A percentile compares a stretch with the other conserved stretches of the same genome.
Evolutionary conservation across 192 early-diverging fungal species (phyloP).

Genomic region (Obelidium mucronatum): DNA sequence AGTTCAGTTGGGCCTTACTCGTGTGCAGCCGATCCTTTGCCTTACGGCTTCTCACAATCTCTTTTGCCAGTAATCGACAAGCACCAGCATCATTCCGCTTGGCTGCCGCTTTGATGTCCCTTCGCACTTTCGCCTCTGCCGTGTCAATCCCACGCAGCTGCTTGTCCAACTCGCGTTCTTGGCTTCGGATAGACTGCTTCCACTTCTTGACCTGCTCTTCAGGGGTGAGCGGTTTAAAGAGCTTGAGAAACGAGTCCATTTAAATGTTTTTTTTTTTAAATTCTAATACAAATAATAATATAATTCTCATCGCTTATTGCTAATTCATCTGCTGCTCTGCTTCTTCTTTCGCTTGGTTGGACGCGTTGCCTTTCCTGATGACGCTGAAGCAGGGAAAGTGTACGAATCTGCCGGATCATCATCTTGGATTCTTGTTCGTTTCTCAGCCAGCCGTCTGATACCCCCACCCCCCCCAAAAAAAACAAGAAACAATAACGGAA

Average conservation of each 20-base stretch:
- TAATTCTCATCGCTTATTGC: no score
- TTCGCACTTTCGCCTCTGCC: slow-evolving; percentile 87
- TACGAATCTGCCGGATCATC: no score
- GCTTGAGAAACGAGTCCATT: slow-evolving; percentile 18
- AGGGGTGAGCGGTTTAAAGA: slow-evolving; percentile 52
- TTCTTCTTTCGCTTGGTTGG: no score
- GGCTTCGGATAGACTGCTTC: slow-evolving; percentile 78
- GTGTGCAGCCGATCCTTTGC: slow-evolving; percentile 84
- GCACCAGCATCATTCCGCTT: slow-evolving; percentile 80
- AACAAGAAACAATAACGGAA: no score
- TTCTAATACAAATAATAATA: no score
- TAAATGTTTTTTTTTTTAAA: no score
- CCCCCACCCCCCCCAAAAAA: no score
- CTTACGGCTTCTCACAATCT: slow-evolving; percentile 78
- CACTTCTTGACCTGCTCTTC: slow-evolving; percentile 89
- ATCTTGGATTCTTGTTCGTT: no score
- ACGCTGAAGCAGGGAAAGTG: no score
- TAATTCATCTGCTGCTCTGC: no score
- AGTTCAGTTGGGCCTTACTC: slow-evolving; percentile 93
- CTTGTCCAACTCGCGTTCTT: slow-evolving; percentile 88
- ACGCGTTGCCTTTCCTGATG: no score
- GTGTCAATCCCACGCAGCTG: slow-evolving; percentile 77
- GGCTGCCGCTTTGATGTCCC: slow-evolving; percentile 80
- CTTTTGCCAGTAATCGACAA: slow-evolving; percentile 76
- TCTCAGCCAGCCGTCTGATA: no score